Conservation (phyloP, 2,329 filamentous ascomycete species). For the Aspergillus sp. region DNA sequence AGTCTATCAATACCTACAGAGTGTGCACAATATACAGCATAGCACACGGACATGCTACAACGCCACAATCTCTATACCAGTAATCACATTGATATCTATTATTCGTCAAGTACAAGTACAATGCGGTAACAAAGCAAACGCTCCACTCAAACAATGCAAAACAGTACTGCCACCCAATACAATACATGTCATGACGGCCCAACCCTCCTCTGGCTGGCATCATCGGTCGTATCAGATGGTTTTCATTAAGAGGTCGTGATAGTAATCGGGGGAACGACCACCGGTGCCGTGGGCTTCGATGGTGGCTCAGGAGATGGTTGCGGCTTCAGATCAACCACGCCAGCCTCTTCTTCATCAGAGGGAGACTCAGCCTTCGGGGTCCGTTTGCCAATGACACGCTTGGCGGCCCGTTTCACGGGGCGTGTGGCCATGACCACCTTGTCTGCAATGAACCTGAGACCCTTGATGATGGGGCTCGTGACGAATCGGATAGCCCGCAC, state of each 20-base stretch:
- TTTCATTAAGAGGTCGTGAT: slow-evolving; percentile 33
- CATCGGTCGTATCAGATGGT: background rate
- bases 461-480: slow-evolving; percentile 42
- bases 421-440: slow-evolving; percentile 20
- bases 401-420: slow-evolving; percentile 22
- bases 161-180: too few species aligned
- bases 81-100: too few species aligned
- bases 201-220: too few species aligned
- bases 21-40: background rate
- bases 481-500: slow-evolving; percentile 54
- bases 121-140: too few species aligned
- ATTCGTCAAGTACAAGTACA: too few species aligned
- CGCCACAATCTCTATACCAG: too few species aligned
- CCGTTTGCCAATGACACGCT: slow-evolving; percentile 14
- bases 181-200: too few species aligned
- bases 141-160: too few species aligned
- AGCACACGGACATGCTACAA: too few species aligned
- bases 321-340: slow-evolving; percentile 8
- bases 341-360: slow-evolving; percentile 16
- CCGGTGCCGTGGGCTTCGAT: slow-evolving; percentile 12
- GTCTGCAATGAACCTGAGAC: slow-evolving; percentile 25
- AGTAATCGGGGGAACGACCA: slow-evolving; percentile 39
- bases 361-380: slow-evolving; percentile 1
- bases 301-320: slow-evolving; percentile 18
- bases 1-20: background rate